Evolutionary conservation across 2,329 filamentous ascomycete species (phyloP).

Genomic region (Pseudogymnoascus sp.): DNA sequence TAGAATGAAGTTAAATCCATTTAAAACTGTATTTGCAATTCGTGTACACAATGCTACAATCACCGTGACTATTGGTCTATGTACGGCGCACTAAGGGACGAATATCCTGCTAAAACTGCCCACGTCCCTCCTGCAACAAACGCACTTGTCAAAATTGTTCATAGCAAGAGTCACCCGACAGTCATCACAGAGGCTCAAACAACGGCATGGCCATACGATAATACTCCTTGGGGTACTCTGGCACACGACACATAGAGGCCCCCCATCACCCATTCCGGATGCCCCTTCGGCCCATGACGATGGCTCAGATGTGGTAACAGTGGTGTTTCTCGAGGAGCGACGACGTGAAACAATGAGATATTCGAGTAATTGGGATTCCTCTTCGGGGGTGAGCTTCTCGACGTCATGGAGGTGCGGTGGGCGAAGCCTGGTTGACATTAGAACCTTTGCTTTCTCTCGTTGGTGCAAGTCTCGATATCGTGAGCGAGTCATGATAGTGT

Average conservation of each 20-base stretch:
- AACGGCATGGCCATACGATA: slow-evolving; percentile 94
- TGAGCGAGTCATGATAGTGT: slow-evolving; percentile 72
- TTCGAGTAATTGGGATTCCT: slow-evolving; percentile 54
- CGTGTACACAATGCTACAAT: not conserved
- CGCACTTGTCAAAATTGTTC: slow-evolving; percentile 95
- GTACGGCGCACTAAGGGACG: slow-evolving; percentile 49
- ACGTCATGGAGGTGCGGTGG: slow-evolving; percentile 27
- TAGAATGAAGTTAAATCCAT: not conserved
- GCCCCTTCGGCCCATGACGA: slow-evolving; percentile 62
- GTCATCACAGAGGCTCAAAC: slow-evolving; percentile 88
- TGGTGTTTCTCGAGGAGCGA: slow-evolving; percentile 13
- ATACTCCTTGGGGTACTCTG: slow-evolving; percentile 79
- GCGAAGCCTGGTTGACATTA: slow-evolving; percentile 42
- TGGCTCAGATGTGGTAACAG: slow-evolving; percentile 16
- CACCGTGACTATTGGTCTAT: not conserved
- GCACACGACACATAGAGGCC: slow-evolving; percentile 88
- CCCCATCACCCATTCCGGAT: slow-evolving; percentile 62
- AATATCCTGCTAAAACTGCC: slow-evolving; percentile 85
- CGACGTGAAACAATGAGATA: slow-evolving; percentile 44
- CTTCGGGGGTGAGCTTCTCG: slow-evolving; percentile 44
- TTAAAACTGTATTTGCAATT: not conserved
- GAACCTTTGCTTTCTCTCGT: slow-evolving; percentile 60
- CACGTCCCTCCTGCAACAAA: slow-evolving; percentile 85
- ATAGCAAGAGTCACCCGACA: slow-evolving; percentile 88
- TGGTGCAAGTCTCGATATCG: slow-evolving; percentile 63